Base-by-base conservation (phyloP, 768 basidiomycete genomes). In the Kwoniella bestiolae region DNA sequence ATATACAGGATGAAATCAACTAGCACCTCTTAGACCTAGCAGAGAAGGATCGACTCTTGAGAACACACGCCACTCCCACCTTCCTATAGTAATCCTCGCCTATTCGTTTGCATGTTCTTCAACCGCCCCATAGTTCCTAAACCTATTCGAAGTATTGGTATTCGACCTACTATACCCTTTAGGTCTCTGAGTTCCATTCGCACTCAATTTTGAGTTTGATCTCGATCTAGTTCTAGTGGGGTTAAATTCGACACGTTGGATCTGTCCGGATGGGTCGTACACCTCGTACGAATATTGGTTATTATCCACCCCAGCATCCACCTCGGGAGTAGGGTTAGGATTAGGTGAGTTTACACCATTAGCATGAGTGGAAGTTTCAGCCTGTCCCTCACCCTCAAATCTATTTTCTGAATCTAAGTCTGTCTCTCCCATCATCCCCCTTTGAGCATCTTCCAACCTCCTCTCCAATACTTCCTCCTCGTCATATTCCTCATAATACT, bases 241-340 rank as follows among this genome's bases (percentile, higher is more conserved):
- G n/a, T 61, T 52, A 21, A 60, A 26, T 26, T 50, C 28, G n/a
- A 60, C 58, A 5, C 41, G 28, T 4, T 60, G 34, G 8, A 60
- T 44, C 3, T 49, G 16, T 16, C 65, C 63, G 11, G 55, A 49
- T 3, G 68, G 59, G 14, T 69, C 63, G 35, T 66, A 70, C 3
- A 66, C 47, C 38, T 55, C n/a, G 31, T 60, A 66, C 16, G 53
- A 51, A 35, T n/a, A 47, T 23, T 25, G 34, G 25, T 26, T 41
- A 47, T 51, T 41, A 46, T 28, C 47, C 28, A 8, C 51, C 16
- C 0, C 35, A 32, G 0, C 45, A 21, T 60, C 45, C 21, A 59
- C 21, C 14, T 44, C 53, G 26, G 56, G 38, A 41, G 38, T 41
- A 11, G 34, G 34, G 12, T 5, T 35, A 5, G 38, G 38, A 41